Percentiles rank a stretch among this genome's conserved stretches.
Conservation (phyloP, 2,329 filamentous ascomycete species). For the Colletotrichum chlorophyti region DNA sequence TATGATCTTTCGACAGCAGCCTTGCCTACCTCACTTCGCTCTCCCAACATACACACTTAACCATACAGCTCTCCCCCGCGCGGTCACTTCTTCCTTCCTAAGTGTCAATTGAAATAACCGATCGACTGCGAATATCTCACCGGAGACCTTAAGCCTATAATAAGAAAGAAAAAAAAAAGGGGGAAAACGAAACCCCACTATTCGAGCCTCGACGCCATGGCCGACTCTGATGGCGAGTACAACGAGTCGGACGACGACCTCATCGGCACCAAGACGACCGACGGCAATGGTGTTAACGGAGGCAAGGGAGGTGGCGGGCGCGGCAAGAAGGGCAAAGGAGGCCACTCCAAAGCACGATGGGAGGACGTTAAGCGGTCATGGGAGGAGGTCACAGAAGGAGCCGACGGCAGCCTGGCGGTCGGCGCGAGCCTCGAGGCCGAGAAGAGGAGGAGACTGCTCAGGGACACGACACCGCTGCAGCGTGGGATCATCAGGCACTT, state of each 20-base stretch:
- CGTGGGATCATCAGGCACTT: constrained; percentile 97
- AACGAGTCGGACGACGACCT: constrained; percentile 73
- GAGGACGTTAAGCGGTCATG: constrained; percentile 71
- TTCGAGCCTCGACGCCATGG: no score
- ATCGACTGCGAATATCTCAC: no score
- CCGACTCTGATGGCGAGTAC: constrained; percentile 77
- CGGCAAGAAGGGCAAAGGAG: constrained; percentile 38
- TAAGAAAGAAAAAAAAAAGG: no score
- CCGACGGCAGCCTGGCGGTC: constrained; percentile 80
- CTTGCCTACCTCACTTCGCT: no score
- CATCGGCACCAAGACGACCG: constrained; percentile 53
- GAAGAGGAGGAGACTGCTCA: constrained; percentile 80
- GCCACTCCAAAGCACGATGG: constrained; percentile 63
- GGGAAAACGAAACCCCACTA: no score
- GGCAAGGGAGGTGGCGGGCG: constrained; percentile 5
- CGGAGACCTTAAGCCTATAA: no score
- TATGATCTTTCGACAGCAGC: no score
- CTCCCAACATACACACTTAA: no score
- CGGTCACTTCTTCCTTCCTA: no score
- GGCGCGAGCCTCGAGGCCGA: constrained; percentile 80
- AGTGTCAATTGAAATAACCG: no score
- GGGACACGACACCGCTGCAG: constrained; percentile 94
- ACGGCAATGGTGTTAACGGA: neutral
- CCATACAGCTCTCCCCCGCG: no score
- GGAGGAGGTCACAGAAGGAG: constrained; percentile 79